These are phyloP conservation scores for Entophlyctis luteolus DNA, from an alignment of 192 early-diverging fungal genomes.

Conservation along the genomic window DNA sequence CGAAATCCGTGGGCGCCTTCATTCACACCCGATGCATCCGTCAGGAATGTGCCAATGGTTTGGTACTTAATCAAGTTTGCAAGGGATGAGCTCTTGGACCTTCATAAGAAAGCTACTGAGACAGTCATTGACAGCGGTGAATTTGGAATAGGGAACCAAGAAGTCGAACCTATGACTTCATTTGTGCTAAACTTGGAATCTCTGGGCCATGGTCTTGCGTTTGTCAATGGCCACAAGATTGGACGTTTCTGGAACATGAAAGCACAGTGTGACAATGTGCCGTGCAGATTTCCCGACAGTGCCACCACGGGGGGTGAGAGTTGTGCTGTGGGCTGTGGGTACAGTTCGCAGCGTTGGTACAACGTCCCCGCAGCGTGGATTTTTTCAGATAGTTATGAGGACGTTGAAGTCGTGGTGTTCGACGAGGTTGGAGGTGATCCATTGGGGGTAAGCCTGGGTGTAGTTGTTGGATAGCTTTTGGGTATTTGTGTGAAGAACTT, in stretches of 20 bases:
- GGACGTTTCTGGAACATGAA: slow-evolving; percentile 34
- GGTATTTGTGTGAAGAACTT: too few species aligned
- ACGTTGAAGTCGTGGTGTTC: slow-evolving; percentile 34
- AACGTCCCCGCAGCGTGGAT: slow-evolving; percentile 35
- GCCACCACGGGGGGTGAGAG: slow-evolving; percentile 7
- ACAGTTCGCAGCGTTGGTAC: slow-evolving; percentile 29
- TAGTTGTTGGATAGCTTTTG: slow-evolving; percentile 30
- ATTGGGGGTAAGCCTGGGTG: slow-evolving; percentile 23
- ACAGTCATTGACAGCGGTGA: not conserved
- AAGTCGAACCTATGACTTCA: not conserved
- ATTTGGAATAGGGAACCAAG: not conserved
- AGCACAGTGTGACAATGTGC: slow-evolving; percentile 6
- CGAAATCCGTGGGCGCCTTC: not conserved
- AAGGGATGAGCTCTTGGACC: not conserved
- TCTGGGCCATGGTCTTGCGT: slow-evolving; percentile 32
- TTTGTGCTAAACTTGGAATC: slow-evolving; percentile 33
- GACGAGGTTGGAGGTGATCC: slow-evolving; percentile 42
- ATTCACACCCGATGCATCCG: not conserved
- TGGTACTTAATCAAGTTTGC: slow-evolving; percentile 20
- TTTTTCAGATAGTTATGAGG: slow-evolving; percentile 5
- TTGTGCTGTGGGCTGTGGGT: slow-evolving; percentile 26
- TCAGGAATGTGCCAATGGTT: not conserved
- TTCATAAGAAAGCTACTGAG: not conserved
- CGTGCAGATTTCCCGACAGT: slow-evolving; percentile 14
- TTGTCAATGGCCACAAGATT: slow-evolving; percentile 31